Percentiles rank a stretch among this genome's conserved stretches.
Conservation (phyloP, 2,329 filamentous ascomycete genomes). For the Cordyceps militaris region DNA sequence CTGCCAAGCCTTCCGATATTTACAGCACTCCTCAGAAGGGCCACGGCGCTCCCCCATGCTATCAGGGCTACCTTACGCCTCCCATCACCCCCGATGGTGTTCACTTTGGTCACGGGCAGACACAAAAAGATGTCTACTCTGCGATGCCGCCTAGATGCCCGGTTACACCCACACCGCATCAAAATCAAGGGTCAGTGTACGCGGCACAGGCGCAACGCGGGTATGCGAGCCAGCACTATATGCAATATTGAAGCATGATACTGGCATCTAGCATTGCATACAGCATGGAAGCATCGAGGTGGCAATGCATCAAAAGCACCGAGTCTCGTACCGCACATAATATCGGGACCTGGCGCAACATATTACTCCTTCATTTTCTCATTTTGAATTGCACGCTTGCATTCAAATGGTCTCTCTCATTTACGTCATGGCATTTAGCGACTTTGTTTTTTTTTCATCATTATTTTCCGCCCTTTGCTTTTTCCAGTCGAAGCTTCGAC, state of each 20-base stretch:
- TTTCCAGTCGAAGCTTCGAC: slow-evolving; percentile 19
- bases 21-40: slow-evolving; percentile 77
- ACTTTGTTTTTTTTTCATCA: slow-evolving; percentile 28
- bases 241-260: slow-evolving; percentile 26
- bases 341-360: slow-evolving; percentile 8
- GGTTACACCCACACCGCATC: slow-evolving; percentile 53
- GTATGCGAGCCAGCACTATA: slow-evolving; percentile 37
- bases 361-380: slow-evolving; percentile 1
- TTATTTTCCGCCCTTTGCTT: slow-evolving; percentile 17
- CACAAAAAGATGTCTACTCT: slow-evolving; percentile 40
- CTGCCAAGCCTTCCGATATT: slow-evolving; percentile 49
- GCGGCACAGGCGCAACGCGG: slow-evolving; percentile 29
- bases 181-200: slow-evolving; percentile 30
- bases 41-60: slow-evolving; percentile 54
- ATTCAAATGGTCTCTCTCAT: slow-evolving; percentile 30
- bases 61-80: slow-evolving; percentile 74
- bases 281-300: neutral
- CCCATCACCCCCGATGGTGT: slow-evolving; percentile 75
- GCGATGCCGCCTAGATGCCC: slow-evolving; percentile 48
- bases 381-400: slow-evolving; percentile 16
- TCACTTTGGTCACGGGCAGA: slow-evolving; percentile 30
- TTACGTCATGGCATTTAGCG: slow-evolving; percentile 42
- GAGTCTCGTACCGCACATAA: slow-evolving; percentile 11
- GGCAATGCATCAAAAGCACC: neutral
- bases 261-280: slow-evolving; percentile 20